These are phyloP conservation scores for Euphorbia pulcherrima DNA, from an alignment of 345 rosid species.

Conservation along the genomic window DNA sequence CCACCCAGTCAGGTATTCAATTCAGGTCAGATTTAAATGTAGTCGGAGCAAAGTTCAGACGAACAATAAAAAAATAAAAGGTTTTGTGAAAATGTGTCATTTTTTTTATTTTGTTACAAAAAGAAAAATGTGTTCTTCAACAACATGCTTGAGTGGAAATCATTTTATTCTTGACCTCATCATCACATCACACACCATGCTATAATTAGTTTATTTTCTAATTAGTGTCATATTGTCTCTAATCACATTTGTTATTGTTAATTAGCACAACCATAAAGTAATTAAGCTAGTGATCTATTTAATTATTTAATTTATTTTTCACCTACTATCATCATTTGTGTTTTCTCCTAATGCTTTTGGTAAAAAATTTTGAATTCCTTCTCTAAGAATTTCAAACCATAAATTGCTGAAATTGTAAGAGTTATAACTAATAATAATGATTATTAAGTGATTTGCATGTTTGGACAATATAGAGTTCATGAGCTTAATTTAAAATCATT, in stretches of 20 bases:
- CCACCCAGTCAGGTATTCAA: no score
- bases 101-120: background rate
- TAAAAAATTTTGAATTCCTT: background rate
- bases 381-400: background rate
- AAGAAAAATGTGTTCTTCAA: conserved; percentile 14
- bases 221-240: background rate
- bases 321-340: background rate
- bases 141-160: conserved; percentile 41
- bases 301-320: background rate
- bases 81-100: background rate
- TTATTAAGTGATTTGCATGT: no score
- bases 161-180: conserved; percentile 40
- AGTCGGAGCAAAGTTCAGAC: no score
- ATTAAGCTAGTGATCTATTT: background rate
- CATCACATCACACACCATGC: conserved; percentile 19
- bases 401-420: background rate
- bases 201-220: background rate
- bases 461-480: no score
- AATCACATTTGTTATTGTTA: background rate
- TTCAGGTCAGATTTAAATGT: no score
- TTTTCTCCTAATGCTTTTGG: background rate
- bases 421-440: no score
- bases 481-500: no score
- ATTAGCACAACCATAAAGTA: background rate
- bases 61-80: no score